Evolutionary conservation across 1,139 yeast genomes (phyloP), one percentile per base, ranked within the genome.

Genomic region (Hyphopichia fennica): DNA sequence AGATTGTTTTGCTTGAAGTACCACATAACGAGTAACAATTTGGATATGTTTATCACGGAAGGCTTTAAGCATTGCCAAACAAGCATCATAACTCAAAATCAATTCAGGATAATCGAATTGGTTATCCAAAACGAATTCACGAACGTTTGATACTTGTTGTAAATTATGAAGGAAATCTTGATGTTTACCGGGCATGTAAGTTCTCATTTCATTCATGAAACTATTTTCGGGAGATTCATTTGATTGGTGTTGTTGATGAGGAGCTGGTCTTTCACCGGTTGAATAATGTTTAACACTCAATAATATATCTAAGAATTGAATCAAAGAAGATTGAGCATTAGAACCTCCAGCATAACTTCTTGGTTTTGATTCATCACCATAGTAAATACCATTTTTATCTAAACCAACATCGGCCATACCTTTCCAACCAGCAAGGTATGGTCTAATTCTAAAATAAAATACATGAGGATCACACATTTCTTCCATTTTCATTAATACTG

Each of bases 401-500:
- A 91, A 72, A 0, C 97, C 97, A 1, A 86, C 90, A 47, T 82
- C 91, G 16, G 79, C 81, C 97, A 91, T 90, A 56, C 88, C 87
- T 59, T 84, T 83, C 96, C 97, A 91, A 1, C 97, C 98, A 0
- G 97, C 96, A 45, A 91, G 69, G 56, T 79, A 91, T 0, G 98
- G 97, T 54, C 98, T 77, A 42, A 91, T 77, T 49, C 95, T 78
- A 66, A 79, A 87, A 61, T 88, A 91, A 58, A 91, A 91, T 1
- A 85, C 83, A 60, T 89, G 95, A 2, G 98, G 97, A 58, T 90
- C 96, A 61, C 97, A 89, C 87, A 86, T 86, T 51, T 90, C 96
- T 58, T 87, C 91, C 95, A 91, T 87, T 53, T 81, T 77, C 79
- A 84, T 80, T 51, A 91, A 65, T 0, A 87, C 77, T 3, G 84